Evolutionary conservation across 2,329 filamentous ascomycete genomes (phyloP).

Genomic region (Escovopsis sp.): DNA sequence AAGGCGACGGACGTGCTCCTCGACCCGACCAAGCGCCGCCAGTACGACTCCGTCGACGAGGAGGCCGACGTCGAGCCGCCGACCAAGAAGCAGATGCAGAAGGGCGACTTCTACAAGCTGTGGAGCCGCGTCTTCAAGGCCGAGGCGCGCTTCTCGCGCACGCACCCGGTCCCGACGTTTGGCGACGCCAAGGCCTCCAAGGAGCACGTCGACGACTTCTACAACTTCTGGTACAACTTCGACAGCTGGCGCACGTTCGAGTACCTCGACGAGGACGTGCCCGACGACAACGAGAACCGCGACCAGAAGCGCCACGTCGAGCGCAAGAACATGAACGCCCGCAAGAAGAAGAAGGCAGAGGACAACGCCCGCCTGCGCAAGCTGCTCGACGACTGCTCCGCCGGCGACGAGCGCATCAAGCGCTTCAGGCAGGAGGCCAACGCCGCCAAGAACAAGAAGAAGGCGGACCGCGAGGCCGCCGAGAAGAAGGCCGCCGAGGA

Average conservation of each 20-base stretch:
- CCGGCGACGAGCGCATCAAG: slow-evolving; percentile 90
- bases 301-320: slow-evolving; percentile 98
- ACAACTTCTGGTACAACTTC: slow-evolving; percentile 99
- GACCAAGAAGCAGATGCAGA: slow-evolving; percentile 74
- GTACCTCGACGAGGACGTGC: slow-evolving; percentile 97
- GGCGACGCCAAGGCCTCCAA: slow-evolving; percentile 73
- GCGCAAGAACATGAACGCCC: slow-evolving; percentile 93
- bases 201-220: slow-evolving; percentile 87
- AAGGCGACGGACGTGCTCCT: slow-evolving; percentile 89
- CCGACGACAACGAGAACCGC: slow-evolving; percentile 96
- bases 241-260: slow-evolving; percentile 97
- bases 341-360: slow-evolving; percentile 99
- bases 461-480: slow-evolving; percentile 76
- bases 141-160: slow-evolving; percentile 85
- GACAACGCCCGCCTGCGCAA: slow-evolving; percentile 84
- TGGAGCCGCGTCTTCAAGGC: slow-evolving; percentile 85
- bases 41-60: slow-evolving; percentile 95
- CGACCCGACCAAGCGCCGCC: slow-evolving; percentile 81
- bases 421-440: slow-evolving; percentile 84
- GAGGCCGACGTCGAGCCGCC: slow-evolving; percentile 85
- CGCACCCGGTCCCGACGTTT: slow-evolving; percentile 73
- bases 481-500: slow-evolving; percentile 80
- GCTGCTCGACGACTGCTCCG: slow-evolving; percentile 74
- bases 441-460: slow-evolving; percentile 93
- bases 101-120: slow-evolving; percentile 88